phyloP scores from a whole-genome alignment of 2,329 filamentous ascomycete species.

The Clarireedia monteithiana region DNA sequence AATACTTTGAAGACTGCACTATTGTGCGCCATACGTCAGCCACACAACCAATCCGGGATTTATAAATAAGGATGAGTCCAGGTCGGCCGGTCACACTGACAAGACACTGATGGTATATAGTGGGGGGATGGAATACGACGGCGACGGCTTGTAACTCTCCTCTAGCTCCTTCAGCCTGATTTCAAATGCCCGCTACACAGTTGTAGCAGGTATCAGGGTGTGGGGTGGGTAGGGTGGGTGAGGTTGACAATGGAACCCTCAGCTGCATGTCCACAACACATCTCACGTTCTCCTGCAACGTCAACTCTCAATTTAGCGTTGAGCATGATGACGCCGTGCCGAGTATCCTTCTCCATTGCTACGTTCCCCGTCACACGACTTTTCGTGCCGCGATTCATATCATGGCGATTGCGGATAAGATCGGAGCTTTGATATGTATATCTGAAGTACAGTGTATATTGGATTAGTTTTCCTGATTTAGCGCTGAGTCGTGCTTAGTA shows the following conservation, averaged over 20 bases:
- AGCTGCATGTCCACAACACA: slow-evolving; percentile 5
- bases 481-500: neutral
- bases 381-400: neutral
- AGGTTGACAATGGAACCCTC: slow-evolving; percentile 6
- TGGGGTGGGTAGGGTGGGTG: neutral
- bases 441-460: neutral
- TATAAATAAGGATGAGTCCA: neutral
- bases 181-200: neutral
- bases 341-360: neutral
- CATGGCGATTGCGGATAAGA: neutral
- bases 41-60: neutral
- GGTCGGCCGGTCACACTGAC: neutral
- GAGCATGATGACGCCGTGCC: neutral
- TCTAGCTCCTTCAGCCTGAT: neutral
- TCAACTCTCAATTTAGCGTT: neutral
- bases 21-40: slow-evolving; percentile 9
- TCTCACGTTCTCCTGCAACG: neutral
- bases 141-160: neutral
- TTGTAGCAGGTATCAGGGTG: neutral
- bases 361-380: neutral
- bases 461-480: neutral
- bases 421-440: neutral
- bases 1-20: slow-evolving; percentile 11
- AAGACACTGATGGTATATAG: neutral
- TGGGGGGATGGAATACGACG: neutral